Base-by-base conservation (phyloP, 2,329 filamentous ascomycete species). In the Colletotrichum eleusines region DNA sequence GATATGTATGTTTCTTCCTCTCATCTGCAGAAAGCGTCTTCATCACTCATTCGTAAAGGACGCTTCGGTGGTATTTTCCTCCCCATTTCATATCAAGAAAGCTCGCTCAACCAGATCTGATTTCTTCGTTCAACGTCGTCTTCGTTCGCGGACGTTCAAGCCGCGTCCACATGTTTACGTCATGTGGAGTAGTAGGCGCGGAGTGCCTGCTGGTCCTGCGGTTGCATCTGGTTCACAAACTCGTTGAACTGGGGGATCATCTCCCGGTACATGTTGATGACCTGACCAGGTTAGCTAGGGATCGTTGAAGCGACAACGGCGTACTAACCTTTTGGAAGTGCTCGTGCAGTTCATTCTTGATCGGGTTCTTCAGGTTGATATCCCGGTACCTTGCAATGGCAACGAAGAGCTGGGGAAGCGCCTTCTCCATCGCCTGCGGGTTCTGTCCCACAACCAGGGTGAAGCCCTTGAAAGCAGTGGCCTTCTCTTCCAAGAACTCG, bases 401-500 rank as follows among this genome's bases (percentile, higher is more conserved):
- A 62, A 86, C 88, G 80, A 99, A 97, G 82, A 96, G 97, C 67
- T 92, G 89, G 44, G 92, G 85, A 50, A 99, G 85, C 69, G 91
- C 92, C 75, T 91, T 91, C 82, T 98, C 96, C 89, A 99, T 95
- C 2, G 94, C 94, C 78, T 94, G 89, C 0, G 96, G 96, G 77
- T 98, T 98, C 77, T 90, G 89, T 72, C 92, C 88, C 4, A 98
- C 92, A 58, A 97, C 88, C 75, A 92, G 87, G 65, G 93, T 93
- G 82, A 99, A 98, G 0, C 96, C 96, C 76, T 94, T 90, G 80
- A 98, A 94, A 0, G 96, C 95, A 33, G 95, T 95, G 0, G 93
- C 94, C 83, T 99, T 99, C 82, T 99, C 96, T 72, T 97, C 93
- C 2, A 94, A 95, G 77, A 93, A 91, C 63, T 94, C 92, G 40